Evolutionary conservation across 2,329 filamentous ascomycete species (phyloP).

Genomic region (Colletotrichum sp.): DNA sequence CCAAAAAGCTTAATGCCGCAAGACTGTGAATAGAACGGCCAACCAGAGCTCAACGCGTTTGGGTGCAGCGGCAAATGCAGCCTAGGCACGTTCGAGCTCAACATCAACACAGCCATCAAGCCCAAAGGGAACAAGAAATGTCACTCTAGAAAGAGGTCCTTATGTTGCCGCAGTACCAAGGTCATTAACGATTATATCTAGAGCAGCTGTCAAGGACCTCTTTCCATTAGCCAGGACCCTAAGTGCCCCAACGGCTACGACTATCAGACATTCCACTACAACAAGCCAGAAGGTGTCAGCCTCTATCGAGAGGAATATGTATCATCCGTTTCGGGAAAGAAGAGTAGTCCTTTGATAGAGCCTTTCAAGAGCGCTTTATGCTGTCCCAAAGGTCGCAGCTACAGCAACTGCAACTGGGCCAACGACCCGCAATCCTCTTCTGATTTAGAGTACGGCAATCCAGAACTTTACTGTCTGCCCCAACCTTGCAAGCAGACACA

Average conservation of each 20-base stretch:
- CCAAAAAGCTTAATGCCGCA: slow-evolving; percentile 29
- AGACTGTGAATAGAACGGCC: slow-evolving; percentile 31
- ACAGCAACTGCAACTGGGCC: slow-evolving; percentile 13
- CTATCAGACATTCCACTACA: background rate
- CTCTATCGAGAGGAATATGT: background rate
- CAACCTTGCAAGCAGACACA: background rate
- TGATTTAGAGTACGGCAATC: background rate
- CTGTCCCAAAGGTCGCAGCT: slow-evolving; percentile 10
- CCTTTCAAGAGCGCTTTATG: slow-evolving; percentile 22
- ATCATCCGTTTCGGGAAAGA: background rate
- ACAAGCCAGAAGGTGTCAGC: background rate
- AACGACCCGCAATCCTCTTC: background rate
- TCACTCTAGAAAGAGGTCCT: slow-evolving; percentile 5
- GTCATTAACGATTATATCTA: slow-evolving; percentile 26
- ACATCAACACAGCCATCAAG: slow-evolving; percentile 12
- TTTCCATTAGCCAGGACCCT: background rate
- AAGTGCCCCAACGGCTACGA: background rate
- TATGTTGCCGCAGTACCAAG: slow-evolving; percentile 28
- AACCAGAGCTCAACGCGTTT: slow-evolving; percentile 4
- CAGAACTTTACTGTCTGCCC: background rate
- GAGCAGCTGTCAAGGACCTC: slow-evolving; percentile 26
- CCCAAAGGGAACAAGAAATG: slow-evolving; percentile 14
- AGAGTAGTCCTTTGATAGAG: background rate
- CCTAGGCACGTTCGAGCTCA: slow-evolving; percentile 19
- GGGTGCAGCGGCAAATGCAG: slow-evolving; percentile 19